These are phyloP conservation scores for Colletotrichum cordylinicola DNA, from an alignment of 2,329 filamentous ascomycete genomes.

Conservation along the genomic window DNA sequence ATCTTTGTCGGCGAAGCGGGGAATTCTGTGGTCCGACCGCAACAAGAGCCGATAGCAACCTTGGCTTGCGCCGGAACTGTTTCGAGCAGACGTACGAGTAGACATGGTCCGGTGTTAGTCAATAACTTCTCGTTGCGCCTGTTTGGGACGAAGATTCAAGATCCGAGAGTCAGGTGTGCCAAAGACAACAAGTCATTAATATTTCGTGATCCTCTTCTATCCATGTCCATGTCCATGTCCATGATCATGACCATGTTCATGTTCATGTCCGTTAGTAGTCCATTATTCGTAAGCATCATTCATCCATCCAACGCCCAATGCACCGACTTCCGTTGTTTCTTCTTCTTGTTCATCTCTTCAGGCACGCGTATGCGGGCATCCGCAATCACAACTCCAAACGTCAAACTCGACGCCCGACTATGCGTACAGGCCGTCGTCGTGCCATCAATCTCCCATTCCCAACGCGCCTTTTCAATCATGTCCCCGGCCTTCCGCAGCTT, in stretches of 20 bases:
- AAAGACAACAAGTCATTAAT: not conserved
- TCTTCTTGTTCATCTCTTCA: not conserved
- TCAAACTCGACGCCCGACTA: conserved; percentile 5
- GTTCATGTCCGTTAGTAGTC: not conserved
- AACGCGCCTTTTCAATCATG: conserved; percentile 36
- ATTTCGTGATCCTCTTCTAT: not conserved
- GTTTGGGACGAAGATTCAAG: not conserved
- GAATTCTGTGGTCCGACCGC: not conserved
- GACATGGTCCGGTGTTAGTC: not conserved
- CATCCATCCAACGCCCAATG: conserved; percentile 12
- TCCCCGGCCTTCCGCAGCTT: conserved; percentile 35
- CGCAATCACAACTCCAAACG: not conserved
- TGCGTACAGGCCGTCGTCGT: conserved; percentile 22
- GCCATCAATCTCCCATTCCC: conserved; percentile 32
- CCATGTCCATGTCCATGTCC: not conserved
- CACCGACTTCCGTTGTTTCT: conserved; percentile 8
- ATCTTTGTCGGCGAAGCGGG: not conserved
- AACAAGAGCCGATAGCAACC: not conserved
- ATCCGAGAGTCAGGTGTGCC: not conserved
- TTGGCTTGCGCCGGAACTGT: not conserved
- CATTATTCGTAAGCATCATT: not conserved
- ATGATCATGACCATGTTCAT: not conserved
- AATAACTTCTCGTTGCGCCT: not conserved
- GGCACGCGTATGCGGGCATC: conserved; percentile 1
- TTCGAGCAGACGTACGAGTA: not conserved